These are phyloP conservation scores for Pecoramyces ruminantium DNA, from an alignment of 192 early-diverging fungal genomes.

Conservation along the genomic window DNA sequence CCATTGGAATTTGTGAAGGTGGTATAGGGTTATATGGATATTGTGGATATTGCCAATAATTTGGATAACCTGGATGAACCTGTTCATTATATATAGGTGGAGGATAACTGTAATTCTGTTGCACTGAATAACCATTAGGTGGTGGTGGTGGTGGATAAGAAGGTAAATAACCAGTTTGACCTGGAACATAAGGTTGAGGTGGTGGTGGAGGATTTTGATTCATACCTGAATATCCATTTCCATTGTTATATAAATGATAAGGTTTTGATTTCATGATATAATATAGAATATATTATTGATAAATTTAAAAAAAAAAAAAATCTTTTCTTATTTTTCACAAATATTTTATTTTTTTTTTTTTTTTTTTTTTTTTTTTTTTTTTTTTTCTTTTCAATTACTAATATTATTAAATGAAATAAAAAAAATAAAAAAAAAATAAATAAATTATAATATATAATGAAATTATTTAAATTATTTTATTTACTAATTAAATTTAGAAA, in stretches of 20 bases:
- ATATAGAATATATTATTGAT: no score
- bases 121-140: neutral
- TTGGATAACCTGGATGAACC: neutral
- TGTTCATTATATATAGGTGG: neutral
- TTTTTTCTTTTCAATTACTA: no score
- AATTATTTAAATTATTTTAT: no score
- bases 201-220: neutral
- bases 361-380: no score
- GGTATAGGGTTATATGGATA: neutral
- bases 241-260: neutral
- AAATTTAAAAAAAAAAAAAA: no score
- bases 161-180: neutral
- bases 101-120: neutral
- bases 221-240: neutral
- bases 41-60: neutral
- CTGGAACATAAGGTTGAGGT: neutral
- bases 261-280: neutral
- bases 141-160: neutral
- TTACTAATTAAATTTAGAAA: no score
- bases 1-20: neutral
- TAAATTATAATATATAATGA: no score
- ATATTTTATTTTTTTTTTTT: no score
- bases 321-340: no score
- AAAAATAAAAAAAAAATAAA: no score
- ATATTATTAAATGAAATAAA: no score